A percentile compares a stretch with the other conserved stretches of the same genome.
Conservation (phyloP, 2,329 filamentous ascomycete species). For the Nigrospora oryzae region DNA sequence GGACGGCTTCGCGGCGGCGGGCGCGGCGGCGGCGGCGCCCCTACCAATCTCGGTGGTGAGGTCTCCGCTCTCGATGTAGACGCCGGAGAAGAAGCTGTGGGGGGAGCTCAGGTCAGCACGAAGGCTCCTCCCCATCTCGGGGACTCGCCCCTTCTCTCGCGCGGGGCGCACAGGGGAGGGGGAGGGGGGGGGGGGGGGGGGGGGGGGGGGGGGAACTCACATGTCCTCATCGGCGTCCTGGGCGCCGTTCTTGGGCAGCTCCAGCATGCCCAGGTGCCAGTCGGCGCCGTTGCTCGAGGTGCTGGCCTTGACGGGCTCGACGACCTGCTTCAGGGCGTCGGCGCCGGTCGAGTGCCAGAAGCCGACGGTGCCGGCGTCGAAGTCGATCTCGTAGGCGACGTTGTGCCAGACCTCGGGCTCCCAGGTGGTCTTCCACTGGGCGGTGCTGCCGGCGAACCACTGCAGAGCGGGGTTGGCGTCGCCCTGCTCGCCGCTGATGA, state of each 20-base stretch:
- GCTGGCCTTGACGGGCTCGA: constrained; percentile 45
- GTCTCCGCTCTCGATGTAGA: constrained; percentile 57
- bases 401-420: constrained; percentile 64
- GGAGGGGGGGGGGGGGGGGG: too few species aligned
- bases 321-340: constrained; percentile 47
- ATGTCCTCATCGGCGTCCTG: constrained; percentile 53
- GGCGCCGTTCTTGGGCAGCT: constrained; percentile 50
- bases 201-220: constrained; percentile 31
- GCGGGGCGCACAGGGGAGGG: too few species aligned
- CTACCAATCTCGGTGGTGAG: constrained; percentile 18
- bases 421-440: constrained; percentile 55
- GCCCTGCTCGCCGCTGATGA: constrained; percentile 16
- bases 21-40: too few species aligned
- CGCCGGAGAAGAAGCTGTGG: constrained; percentile 45
- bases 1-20: too few species aligned
- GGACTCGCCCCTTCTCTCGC: too few species aligned
- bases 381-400: constrained; percentile 66
- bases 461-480: constrained; percentile 40
- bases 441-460: constrained; percentile 54
- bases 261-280: constrained; percentile 65
- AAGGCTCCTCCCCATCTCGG: too few species aligned
- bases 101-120: too few species aligned
- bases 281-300: constrained; percentile 54
- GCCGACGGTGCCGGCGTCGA: constrained; percentile 49
- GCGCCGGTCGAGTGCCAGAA: constrained; percentile 63